Base-by-base conservation (phyloP, 306 rosid species). In the Quercus alba region DNA sequence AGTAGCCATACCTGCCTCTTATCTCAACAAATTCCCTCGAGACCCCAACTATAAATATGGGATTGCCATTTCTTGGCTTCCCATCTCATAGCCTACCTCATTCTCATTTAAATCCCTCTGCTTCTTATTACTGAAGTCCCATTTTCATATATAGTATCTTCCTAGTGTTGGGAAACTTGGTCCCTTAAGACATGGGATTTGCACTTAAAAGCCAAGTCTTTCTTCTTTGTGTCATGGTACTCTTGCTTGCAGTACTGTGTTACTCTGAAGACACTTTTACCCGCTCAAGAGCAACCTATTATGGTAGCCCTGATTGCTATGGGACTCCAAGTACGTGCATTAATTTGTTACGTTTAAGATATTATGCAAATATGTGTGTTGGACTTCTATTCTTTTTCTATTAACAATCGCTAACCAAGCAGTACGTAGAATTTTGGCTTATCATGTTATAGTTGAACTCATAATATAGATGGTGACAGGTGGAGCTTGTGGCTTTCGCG, bases 401-500 rank as follows among this genome's bases (percentile, higher is more conserved):
- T 33, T 33, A 44, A 44, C 10, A 44, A 44, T 7, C 9, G 10
- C 25, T 57, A 19, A 56, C 1, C 62, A 3, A 6, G 62, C 10
- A 44, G 12, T 44, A 5, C 5, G 19, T 62, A 12, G 35, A 14
- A 62, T 25, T 10, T 62, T 4, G 9, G 51, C 8, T 28, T 28
- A 62, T 62, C 38, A 25, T 3, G 33, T 26, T 62, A 26, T 33
- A 31, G 49, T 30, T 31, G 49, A 66, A 41, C 71, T 66, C 46
- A 66, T 31, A 7, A 31, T 26, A 30, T 30, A 30, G 5, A 76
- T 78, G 46, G 33, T 79, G 35, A 25, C 77, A 92, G 98, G 76
- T 38, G 98, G 98, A 77, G 98, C 97, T 66, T 94, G 98, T 83
- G 97, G 98, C 15, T 94, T 73, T 78, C 90, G 94, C 2, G 98